phyloP scores from a whole-genome alignment of 371 early-diverging fungal genomes.

The Dinochytrium kinnereticum region DNA sequence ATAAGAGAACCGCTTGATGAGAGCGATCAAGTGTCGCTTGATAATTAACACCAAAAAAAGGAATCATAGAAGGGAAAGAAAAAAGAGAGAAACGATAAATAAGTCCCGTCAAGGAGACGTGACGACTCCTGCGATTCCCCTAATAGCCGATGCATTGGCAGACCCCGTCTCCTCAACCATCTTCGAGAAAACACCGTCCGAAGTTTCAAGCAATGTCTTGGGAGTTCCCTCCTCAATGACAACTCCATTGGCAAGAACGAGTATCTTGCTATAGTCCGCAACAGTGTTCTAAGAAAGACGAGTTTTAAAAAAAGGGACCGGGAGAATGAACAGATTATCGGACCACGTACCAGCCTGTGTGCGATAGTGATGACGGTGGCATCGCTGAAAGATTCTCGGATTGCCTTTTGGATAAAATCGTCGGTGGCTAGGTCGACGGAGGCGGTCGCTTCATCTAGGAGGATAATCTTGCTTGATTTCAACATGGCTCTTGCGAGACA shows the following conservation, averaged over 20 bases:
- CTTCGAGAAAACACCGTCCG: slow-evolving; percentile 38
- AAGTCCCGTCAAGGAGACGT: no score
- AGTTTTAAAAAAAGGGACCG: background rate
- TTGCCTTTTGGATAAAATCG: slow-evolving; percentile 61
- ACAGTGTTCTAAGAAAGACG: slow-evolving; percentile 35
- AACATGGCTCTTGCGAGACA: slow-evolving; percentile 53
- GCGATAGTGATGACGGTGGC: slow-evolving; percentile 68
- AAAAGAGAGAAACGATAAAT: no score
- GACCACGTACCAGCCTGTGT: slow-evolving; percentile 52
- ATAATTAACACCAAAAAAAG: no score
- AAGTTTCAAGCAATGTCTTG: slow-evolving; percentile 30
- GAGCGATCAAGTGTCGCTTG: no score
- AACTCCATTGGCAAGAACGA: slow-evolving; percentile 22
- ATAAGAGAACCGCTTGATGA: no score
- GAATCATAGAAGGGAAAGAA: no score
- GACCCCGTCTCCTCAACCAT: slow-evolving; percentile 55
- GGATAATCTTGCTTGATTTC: slow-evolving; percentile 46
- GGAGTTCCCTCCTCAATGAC: slow-evolving; percentile 48
- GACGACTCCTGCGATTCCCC: slow-evolving; percentile 13
- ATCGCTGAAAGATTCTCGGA: slow-evolving; percentile 57
- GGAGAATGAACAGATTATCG: no score
- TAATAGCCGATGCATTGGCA: slow-evolving; percentile 48
- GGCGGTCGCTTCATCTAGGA: slow-evolving; percentile 65
- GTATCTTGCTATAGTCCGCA: slow-evolving; percentile 30
- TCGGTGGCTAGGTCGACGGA: slow-evolving; percentile 74